Evolutionary conservation across 257 asterid species (phyloP), one percentile per base, ranked within the genome.

Genomic region (Coffea eugenioides): DNA sequence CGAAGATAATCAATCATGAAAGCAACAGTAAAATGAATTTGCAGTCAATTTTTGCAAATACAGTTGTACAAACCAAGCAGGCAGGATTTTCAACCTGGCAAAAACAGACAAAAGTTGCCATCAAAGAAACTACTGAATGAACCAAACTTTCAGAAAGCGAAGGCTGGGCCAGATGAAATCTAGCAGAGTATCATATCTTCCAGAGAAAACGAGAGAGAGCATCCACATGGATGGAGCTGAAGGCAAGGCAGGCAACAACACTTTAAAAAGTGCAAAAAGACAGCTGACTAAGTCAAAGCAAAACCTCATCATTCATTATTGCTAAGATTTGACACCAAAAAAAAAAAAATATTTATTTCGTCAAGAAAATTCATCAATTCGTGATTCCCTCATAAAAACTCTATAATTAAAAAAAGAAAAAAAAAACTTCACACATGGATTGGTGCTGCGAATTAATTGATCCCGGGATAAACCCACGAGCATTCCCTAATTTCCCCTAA

Each of bases 71-170:
- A 16, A 14, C 8, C 11, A 74, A 57, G 8, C 8, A 64, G 27
- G 31, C 8, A 64, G 27, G 57, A 64, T 39, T 52, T 56, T 15
- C 43, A 59, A 41, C n/a, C 9, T 0, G 59, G 43, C 43, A 25
- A 61, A n/a, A 61, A 62, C 23, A 8, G 79, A 64, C 72, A 76
- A 57, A 45, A 62, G 13, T 49, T 48, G 46, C 79, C 79, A 76
- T 45, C 79, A 69, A 48, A 56, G 59, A 62, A 72, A 65, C 16
- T 6, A 48, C 45, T 25, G 25, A 72, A 76, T 48, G 51, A 72
- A 76, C 45, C 79, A 20, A 62, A 31, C 79, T 76, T 76, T 66
- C 27, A 45, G 79, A 76, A 76, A 76, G 72, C 46, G 79, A 76
- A 62, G 49, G 0, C 61, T 76, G 79, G 79, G 72, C 79, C 79